Percentiles rank a stretch among this genome's conserved stretches.
phyloP scores from a whole-genome alignment of 2,329 filamentous ascomycete genomes.

The Ascosphaera pollenicola region DNA sequence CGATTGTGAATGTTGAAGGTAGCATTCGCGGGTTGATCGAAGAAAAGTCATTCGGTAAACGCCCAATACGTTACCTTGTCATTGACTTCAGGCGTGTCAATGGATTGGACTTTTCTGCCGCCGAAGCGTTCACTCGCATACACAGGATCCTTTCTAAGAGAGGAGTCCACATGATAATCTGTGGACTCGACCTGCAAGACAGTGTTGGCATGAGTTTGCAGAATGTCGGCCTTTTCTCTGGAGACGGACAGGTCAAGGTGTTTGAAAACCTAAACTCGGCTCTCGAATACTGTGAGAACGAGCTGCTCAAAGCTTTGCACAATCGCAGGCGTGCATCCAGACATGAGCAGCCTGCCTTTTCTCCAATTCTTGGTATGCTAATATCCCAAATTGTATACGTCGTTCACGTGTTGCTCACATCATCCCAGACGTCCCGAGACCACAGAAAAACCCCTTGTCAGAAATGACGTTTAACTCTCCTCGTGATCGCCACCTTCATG shows the following conservation, averaged over 20 bases:
- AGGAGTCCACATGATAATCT: conserved; percentile 60
- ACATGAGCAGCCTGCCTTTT: neutral
- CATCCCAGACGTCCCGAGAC: conserved; percentile 13
- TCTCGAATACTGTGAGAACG: conserved; percentile 85
- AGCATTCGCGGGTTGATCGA: conserved; percentile 64
- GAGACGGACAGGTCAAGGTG: conserved; percentile 52
- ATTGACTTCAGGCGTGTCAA: conserved; percentile 77
- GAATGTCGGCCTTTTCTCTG: conserved; percentile 61
- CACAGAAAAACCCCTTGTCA: conserved; percentile 7
- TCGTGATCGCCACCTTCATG: conserved; percentile 51
- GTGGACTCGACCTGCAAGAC: conserved; percentile 54
- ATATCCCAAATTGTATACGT: neutral
- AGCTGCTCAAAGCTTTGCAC: conserved; percentile 65
- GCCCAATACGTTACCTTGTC: conserved; percentile 73
- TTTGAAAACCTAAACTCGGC: conserved; percentile 84
- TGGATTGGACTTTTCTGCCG: conserved; percentile 87
- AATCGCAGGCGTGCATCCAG: conserved; percentile 33
- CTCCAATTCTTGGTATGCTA: neutral
- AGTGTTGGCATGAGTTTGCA: conserved; percentile 58
- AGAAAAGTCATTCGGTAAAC: conserved; percentile 53
- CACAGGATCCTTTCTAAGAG: conserved; percentile 61
- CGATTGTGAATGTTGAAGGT: conserved; percentile 85
- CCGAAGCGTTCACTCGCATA: conserved; percentile 84
- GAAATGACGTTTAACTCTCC: conserved; percentile 52
- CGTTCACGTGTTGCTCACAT: too few species aligned